These are phyloP conservation scores for Neurospora tetrasperma DNA, from an alignment of 495 filamentous ascomycete species.

Conservation along the genomic window DNA sequence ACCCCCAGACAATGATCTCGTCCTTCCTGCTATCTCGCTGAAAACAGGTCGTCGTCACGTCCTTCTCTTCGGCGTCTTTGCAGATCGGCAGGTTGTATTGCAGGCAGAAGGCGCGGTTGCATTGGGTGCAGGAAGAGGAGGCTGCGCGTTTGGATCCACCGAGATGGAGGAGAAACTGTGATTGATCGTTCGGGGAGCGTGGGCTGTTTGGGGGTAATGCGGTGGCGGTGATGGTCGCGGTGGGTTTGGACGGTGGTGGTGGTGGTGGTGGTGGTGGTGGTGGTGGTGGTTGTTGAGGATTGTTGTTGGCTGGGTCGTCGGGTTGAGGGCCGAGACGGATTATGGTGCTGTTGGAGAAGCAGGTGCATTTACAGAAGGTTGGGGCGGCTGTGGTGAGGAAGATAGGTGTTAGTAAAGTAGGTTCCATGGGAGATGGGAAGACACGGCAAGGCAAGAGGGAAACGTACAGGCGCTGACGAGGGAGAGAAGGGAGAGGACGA, in stretches of 20 bases:
- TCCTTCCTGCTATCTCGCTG: constrained; percentile 87
- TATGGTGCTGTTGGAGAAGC: constrained; percentile 83
- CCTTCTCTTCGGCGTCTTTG: constrained; percentile 71
- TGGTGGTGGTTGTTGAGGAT: constrained; percentile 10
- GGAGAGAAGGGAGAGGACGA: constrained; percentile 22
- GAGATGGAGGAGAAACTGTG: neutral
- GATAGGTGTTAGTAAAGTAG: constrained; percentile 5
- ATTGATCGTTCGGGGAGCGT: neutral
- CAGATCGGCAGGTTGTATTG: constrained; percentile 78
- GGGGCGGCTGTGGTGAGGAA: constrained; percentile 41
- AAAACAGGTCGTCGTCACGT: constrained; percentile 85
- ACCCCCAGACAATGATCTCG: constrained; percentile 82
- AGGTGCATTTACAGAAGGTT: constrained; percentile 97
- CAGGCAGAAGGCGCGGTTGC: constrained; percentile 85
- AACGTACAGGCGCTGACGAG: constrained; percentile 28
- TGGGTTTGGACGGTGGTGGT: constrained; percentile 4
- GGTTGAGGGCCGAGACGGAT: constrained; percentile 53
- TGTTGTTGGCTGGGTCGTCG: constrained; percentile 11
- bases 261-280: constrained; percentile 12
- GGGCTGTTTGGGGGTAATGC: neutral
- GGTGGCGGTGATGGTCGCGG: neutral
- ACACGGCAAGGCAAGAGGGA: neutral
- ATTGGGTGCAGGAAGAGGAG: constrained; percentile 57
- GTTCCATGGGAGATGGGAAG: neutral
- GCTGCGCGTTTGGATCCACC: constrained; percentile 15